Evolutionary conservation across 1,284 basidiomycete genomes (phyloP).

Genomic region (Moesziomyces aphidis): DNA sequence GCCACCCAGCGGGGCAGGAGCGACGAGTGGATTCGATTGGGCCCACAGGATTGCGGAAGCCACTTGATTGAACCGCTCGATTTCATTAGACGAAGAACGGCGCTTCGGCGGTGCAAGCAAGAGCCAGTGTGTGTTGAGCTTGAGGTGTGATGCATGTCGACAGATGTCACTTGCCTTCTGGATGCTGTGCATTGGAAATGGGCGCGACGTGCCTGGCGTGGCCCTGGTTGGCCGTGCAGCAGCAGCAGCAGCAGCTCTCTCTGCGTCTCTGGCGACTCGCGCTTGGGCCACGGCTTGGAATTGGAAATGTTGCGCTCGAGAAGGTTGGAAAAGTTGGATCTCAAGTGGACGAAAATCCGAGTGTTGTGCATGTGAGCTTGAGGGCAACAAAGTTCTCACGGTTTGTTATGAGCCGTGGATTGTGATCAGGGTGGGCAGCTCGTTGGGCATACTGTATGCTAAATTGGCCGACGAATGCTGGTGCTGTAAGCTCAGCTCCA

Average conservation of each 20-base stretch:
- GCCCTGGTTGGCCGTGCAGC: too few species aligned
- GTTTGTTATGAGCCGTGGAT: slow-evolving; percentile 6
- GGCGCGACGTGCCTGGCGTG: too few species aligned
- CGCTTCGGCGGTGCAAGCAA: too few species aligned
- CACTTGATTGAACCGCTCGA: background rate
- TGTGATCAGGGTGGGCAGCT: slow-evolving; percentile 4
- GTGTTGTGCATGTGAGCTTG: slow-evolving; percentile 3
- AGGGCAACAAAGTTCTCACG: slow-evolving; percentile 19
- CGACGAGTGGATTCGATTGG: background rate
- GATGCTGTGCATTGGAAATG: background rate
- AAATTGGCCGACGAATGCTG: background rate
- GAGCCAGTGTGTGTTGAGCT: too few species aligned
- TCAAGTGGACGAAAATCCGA: background rate
- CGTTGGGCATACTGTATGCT: background rate
- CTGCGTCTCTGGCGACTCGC: too few species aligned
- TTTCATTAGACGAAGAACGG: background rate
- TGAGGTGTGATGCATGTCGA: slow-evolving; percentile 24
- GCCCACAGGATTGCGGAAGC: background rate
- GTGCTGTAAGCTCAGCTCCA: background rate
- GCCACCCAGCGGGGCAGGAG: background rate
- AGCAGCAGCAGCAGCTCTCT: too few species aligned
- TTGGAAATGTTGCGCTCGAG: too few species aligned
- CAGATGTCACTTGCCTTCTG: background rate
- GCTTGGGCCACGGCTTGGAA: too few species aligned
- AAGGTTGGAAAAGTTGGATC: background rate